Base-by-base conservation (phyloP, 2,329 filamentous ascomycete genomes). In the Arthroderma sp. region DNA sequence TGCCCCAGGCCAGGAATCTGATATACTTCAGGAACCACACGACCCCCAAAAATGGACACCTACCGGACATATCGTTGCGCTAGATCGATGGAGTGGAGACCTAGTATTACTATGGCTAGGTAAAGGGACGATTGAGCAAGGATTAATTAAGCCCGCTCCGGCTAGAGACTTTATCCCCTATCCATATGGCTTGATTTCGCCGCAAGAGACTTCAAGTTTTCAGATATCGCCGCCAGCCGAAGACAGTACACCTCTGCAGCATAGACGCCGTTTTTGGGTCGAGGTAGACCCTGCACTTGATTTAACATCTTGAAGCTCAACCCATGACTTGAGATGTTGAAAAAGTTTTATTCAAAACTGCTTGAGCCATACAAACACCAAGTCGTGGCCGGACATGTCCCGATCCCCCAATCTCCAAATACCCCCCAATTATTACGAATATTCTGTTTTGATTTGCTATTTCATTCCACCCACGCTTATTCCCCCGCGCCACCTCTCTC, bases 21-120 rank as follows among this genome's bases (percentile, higher is more conserved):
- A 10, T 11, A 22, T 22, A 22, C 15, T 22, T 22, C 38, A 29
- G n/a, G 37, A 36, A 28, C n/a, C 39, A 9, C 15, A 48, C 5
- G 43, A 49, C 22, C 11, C 38, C 7, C 38, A 33, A 41, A 41
- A 45, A n/a, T 65, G 61, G 59, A 49, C 51, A 36, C 47, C 53
- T 33, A 61, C 62, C 1, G 63, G 61, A 4, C 58, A 66, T 45
- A 57, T 66, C 27, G 54, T 65, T 40, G 54, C 55, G 29, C 64
- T 58, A 58, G 61, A 66, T 47, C 58, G 63, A 31, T 50, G 50
- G 42, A 50, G 49, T 34, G 52, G 55, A 9, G 51, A 53, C 36
- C 53, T 63, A 43, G 42, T 63, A 28, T 48, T 57, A 28, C 41
- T 66, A 4, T 62, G 54, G 50, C 50, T 58, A 32, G 60, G 59